Base-by-base conservation (phyloP, 257 asterid genomes). In the Linderniella brevidens region DNA sequence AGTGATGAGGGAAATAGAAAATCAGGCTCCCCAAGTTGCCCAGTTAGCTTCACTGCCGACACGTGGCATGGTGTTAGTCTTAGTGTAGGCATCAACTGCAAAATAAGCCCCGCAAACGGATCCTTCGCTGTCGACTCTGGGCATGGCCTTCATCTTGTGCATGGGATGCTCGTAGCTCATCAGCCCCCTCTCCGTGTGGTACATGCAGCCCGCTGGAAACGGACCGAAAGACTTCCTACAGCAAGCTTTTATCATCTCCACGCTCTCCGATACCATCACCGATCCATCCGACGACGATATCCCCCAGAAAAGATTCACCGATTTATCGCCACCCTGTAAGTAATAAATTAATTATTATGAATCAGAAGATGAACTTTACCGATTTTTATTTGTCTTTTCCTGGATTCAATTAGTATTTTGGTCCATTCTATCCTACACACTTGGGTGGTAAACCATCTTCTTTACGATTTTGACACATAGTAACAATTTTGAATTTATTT, bases 21-120 rank as follows among this genome's bases (percentile, higher is more conserved):
- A n/a, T n/a, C n/a, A n/a, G n/a, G n/a, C n/a, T 44, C 69, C 72
- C 86, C 83, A 83, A 47, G 72, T 63, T 9, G 95, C 72, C 93
- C 97, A 88, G 70, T 83, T 83, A 54, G 92, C 86, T 39, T 73
- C 68, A 57, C 97, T 88, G 43, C 97, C 97, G 25, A 88, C 97
- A n/a, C 97, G 68, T 11, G 95, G 95, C 86, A 83, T 83, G 81
- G 86, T 83, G 38, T 76, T 64, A 48, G 67, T 68, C 77, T 72
- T 78, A 13, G 92, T 70, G 40, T 69, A 70, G 0, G 67, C 65
- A 63, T 88, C 97, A 12, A 88, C 93, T 46, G 84, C 78, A 67
- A 88, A 88, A 63, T 66, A 66, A 9, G 97, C 73, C 13, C 97
- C 97, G 37, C 97, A 83, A 83, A 88, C 80, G 1, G 73, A 71